phyloP scores from a whole-genome alignment of 441 rosid species.

The Lepidium campestre region DNA sequence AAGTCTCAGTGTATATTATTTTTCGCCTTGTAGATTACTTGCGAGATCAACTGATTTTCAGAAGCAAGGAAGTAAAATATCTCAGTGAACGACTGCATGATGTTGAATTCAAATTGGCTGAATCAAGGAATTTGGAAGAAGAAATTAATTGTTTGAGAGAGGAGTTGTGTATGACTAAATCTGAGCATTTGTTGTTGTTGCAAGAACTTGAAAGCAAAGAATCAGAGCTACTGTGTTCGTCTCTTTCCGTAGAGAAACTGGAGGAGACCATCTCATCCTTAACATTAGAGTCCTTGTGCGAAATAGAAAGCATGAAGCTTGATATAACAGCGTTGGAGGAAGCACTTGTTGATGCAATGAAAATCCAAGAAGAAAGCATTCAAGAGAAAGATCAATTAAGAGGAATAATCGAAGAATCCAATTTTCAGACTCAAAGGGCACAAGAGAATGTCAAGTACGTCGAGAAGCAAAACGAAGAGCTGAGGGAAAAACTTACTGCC shows the following conservation, averaged over 20 bases:
- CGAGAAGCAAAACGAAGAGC: constrained; percentile 47
- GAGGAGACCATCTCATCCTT: constrained; percentile 64
- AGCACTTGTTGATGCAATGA: constrained; percentile 44
- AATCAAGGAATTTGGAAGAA: constrained; percentile 43
- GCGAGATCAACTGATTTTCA: constrained; percentile 67
- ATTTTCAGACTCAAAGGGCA: constrained; percentile 37
- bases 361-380: constrained; percentile 45
- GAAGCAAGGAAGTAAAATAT: constrained; percentile 48
- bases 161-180: constrained; percentile 46
- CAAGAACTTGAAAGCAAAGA: constrained; percentile 62
- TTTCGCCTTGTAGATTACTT: constrained; percentile 48
- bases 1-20: background rate
- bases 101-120: constrained; percentile 59
- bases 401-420: constrained; percentile 40
- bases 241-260: constrained; percentile 49
- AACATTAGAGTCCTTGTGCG: constrained; percentile 69
- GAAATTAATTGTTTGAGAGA: constrained; percentile 39
- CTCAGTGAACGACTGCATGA: constrained; percentile 46
- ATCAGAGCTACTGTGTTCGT: constrained; percentile 45
- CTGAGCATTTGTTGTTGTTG: constrained; percentile 39
- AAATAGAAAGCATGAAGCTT: constrained; percentile 78
- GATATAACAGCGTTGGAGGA: constrained; percentile 61
- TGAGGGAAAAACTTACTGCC: constrained; percentile 34
- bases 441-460: constrained; percentile 30
- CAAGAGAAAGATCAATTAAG: constrained; percentile 43